Base-by-base conservation (phyloP, 768 basidiomycete species). In the Tylopilus balloui region DNA sequence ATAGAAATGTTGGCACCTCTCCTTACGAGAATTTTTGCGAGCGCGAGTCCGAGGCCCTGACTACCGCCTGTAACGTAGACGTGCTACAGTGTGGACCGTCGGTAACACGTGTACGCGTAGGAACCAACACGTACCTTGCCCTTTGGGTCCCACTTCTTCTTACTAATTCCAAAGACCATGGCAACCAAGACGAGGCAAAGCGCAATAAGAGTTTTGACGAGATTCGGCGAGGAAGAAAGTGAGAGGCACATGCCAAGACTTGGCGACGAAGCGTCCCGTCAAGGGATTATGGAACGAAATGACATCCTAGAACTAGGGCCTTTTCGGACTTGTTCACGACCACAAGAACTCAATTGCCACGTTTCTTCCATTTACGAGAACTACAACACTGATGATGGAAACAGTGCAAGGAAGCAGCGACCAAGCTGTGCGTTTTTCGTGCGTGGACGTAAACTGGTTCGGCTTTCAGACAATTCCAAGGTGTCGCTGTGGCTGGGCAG, bases 41-140 rank as follows among this genome's bases (percentile, higher is more conserved):
- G 70, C 0, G 81, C 77, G 2, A 91, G 75, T 1, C 92, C 92
- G 0, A 93, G 78, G 1, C 92, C 92, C 13, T 82, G 74, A 35
- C 83, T 86, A 3, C 88, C 92, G 3, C 92, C 92, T 0, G 91
- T 91, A 15, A 95, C 73, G 62, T 91, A 90, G 67, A 83, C 81
- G 57, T 92, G 88, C 92, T 94, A 51, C 1, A n/a, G 10, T 1
- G 3, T 34, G 12, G 29, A 20, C 15, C 4, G 38, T 54, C 19
- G 46, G 36, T 11, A 34, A 40, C 23, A 17, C 15, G 19, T 7
- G 6, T 9, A 32, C 31, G 11, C 10, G 8, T 8, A 14, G 14
- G 19, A 34, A n/a, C 6, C 12, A 2, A 17, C n/a, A 41, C 48
- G 25, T 13, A 57, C 79, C 68, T 74, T 69, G 13, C 74, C 75